A percentile compares a stretch with the other conserved stretches of the same genome.
Evolutionary conservation across 768 basidiomycete species (phyloP).

Genomic region (Pleurotus djamor): DNA sequence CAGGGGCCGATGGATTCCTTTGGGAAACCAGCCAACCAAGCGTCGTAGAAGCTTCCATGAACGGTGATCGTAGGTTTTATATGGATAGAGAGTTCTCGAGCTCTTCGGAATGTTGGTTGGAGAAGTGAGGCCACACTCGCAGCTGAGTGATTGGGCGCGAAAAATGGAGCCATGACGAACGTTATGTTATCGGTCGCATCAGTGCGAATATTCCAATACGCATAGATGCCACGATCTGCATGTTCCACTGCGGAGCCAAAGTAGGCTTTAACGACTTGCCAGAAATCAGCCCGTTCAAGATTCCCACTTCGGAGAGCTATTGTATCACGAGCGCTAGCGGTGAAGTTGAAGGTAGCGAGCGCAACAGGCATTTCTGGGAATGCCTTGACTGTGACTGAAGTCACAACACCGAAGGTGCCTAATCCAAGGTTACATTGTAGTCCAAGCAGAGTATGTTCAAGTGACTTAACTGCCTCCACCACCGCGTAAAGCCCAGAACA

Average conservation of each 20-base stretch:
- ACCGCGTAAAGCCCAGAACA: conserved; percentile 24
- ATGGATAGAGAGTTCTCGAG: neutral
- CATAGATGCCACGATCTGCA: neutral
- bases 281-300: neutral
- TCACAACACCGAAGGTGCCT: conserved; percentile 35
- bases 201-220: neutral
- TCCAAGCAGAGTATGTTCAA: neutral
- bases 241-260: neutral
- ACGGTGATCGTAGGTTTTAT: neutral
- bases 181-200: neutral
- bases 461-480: conserved; percentile 13
- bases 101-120: neutral
- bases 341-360: conserved; percentile 6
- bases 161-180: neutral
- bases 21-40: neutral
- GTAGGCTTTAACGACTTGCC: neutral
- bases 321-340: neutral
- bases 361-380: conserved; percentile 29
- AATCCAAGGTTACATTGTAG: conserved; percentile 8
- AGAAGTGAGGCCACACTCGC: neutral
- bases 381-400: conserved; percentile 29
- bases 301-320: neutral
- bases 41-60: neutral
- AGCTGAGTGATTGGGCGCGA: neutral
- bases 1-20: neutral